phyloP scores from a whole-genome alignment of 2,329 filamentous ascomycete species.

The Calonectria fujianensis region DNA sequence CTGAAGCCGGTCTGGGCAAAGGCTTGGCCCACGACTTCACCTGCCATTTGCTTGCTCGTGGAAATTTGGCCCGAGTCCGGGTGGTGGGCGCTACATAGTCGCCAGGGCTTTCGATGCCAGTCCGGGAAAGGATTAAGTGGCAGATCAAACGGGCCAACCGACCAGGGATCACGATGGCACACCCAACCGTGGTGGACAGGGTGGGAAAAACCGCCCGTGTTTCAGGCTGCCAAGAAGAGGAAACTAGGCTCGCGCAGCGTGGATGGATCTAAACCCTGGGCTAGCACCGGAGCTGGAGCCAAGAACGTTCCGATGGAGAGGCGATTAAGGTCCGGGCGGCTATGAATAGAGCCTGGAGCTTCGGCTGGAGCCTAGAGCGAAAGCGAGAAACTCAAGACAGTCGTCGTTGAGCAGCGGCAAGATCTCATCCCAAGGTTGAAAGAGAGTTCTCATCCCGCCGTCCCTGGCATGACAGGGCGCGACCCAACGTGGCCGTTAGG shows the following conservation, averaged over 20 bases:
- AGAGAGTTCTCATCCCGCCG: background rate
- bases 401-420: background rate
- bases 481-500: background rate
- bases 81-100: conserved; percentile 33
- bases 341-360: conserved; percentile 29
- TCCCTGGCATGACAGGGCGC: background rate
- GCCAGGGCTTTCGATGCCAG: conserved; percentile 42
- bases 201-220: conserved; percentile 24
- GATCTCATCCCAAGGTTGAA: background rate
- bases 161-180: conserved; percentile 23
- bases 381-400: background rate
- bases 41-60: conserved; percentile 27
- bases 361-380: background rate
- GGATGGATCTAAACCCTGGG: conserved; percentile 25
- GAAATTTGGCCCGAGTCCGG: conserved; percentile 29
- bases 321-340: conserved; percentile 14
- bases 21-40: conserved; percentile 33
- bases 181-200: conserved; percentile 16
- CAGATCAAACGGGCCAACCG: conserved; percentile 47
- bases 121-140: conserved; percentile 35
- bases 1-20: conserved; percentile 35
- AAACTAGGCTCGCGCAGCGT: conserved; percentile 11
- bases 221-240: conserved; percentile 28
- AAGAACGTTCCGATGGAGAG: conserved; percentile 13
- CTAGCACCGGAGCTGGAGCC: conserved; percentile 22